phyloP scores from a whole-genome alignment of 2,329 filamentous ascomycete genomes.

The Colletotrichum tamarilloi region DNA sequence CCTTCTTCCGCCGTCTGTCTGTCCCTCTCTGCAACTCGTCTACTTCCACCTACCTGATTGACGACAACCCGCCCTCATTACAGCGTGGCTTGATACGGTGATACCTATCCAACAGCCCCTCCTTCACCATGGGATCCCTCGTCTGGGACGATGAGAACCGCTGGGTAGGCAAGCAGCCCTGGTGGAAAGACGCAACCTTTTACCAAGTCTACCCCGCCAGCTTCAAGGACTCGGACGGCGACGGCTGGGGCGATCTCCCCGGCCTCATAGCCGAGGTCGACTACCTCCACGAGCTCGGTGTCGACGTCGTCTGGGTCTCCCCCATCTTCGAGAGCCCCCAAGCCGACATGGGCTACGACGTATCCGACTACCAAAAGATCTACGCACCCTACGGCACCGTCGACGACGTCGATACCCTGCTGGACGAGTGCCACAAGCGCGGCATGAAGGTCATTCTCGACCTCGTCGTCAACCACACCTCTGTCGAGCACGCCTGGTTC shows the following conservation, averaged over 20 bases:
- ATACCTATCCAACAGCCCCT: background rate
- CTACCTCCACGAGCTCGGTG: conserved; percentile 70
- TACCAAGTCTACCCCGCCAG: conserved; percentile 69
- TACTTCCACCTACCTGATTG: background rate
- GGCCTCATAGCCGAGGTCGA: conserved; percentile 74
- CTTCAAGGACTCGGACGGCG: conserved; percentile 68
- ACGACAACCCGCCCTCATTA: background rate
- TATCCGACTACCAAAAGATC: conserved; percentile 76
- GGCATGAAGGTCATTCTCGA: conserved; percentile 78
- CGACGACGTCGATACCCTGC: conserved; percentile 72
- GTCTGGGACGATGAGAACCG: conserved; percentile 44
- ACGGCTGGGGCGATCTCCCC: conserved; percentile 73
- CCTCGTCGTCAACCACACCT: conserved; percentile 79
- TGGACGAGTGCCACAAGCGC: conserved; percentile 67
- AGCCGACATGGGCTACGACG: conserved; percentile 78
- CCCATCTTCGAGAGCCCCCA: conserved; percentile 68
- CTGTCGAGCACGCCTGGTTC: conserved; percentile 67
- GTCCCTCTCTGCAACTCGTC: background rate
- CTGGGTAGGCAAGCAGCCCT: conserved; percentile 49
- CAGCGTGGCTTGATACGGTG: background rate
- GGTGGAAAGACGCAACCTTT: conserved; percentile 59
- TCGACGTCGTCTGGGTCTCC: conserved; percentile 71
- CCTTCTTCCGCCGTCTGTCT: background rate
- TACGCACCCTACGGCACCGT: conserved; percentile 75
- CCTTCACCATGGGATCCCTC: conserved; percentile 46